These are phyloP conservation scores for Cladorrhinum sp. DNA, from an alignment of 2,329 filamentous ascomycete species.

Conservation along the genomic window DNA sequence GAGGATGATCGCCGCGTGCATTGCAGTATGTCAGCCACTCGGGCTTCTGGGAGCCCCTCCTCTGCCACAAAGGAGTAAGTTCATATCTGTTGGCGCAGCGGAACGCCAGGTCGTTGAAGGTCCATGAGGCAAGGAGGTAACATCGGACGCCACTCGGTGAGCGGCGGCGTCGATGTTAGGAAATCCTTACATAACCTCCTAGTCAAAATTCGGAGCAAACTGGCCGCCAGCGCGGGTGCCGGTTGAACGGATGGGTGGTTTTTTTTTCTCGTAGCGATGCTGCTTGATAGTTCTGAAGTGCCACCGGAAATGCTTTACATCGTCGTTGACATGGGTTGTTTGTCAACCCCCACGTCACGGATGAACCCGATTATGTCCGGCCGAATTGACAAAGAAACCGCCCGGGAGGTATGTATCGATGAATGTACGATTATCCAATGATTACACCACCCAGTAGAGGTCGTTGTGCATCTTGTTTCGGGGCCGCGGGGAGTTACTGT, in stretches of 20 bases:
- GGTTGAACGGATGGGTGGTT: slow-evolving; percentile 11
- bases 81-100: slow-evolving; percentile 9
- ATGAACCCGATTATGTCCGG: background rate
- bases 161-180: slow-evolving; percentile 13
- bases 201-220: background rate
- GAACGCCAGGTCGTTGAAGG: slow-evolving; percentile 9
- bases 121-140: background rate
- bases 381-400: background rate
- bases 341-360: background rate
- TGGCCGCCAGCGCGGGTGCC: background rate
- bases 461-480: background rate
- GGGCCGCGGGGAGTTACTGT: too few relatives aligned
- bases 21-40: slow-evolving; percentile 18
- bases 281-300: background rate
- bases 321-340: background rate
- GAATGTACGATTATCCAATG: too few relatives aligned
- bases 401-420: background rate
- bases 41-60: background rate
- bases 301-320: background rate
- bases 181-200: slow-evolving; percentile 23
- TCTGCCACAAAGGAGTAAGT: background rate
- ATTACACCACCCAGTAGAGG: background rate
- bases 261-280: background rate
- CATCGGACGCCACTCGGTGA: slow-evolving; percentile 4
- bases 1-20: slow-evolving; percentile 16